Evolutionary conservation across 176 grass and related monocot species (phyloP), one percentile per base, ranked within the genome.

Genomic region (Panicum miliaceum): DNA sequence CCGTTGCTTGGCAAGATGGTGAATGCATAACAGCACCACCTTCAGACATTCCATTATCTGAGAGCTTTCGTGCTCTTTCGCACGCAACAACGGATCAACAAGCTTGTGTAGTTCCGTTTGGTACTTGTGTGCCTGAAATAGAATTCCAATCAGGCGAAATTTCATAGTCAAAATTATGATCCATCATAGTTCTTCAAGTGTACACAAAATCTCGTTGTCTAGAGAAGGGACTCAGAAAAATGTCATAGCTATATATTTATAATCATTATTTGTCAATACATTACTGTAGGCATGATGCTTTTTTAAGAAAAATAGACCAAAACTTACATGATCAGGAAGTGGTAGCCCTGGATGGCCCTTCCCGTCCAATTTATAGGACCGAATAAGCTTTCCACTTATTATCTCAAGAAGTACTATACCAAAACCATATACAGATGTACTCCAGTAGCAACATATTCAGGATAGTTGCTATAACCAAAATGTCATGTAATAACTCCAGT

Each of bases 361-460:
- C 1, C 12, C 10, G 10, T 65, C 51, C 43, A 8, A 1, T 54
- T 54, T 8, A 48, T 47, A 6, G 36, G 29, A 51, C 1, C 0
- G 36, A 45, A 68, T 32, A 16, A 34, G 1, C 35, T 77, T 59
- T 46, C 79, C 89, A 64, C 27, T 73, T 61, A 90, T 68, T 26
- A 87, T 75, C 42, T 90, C 79, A 48, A 86, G 40, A 38, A 57
- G 65, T 66, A 90, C 37, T 8, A 90, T 48, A 19, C 89, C 89
- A 2, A 90, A 90, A 40, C 84, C 69, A 26, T 83, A 90, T n/a
- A 91, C 85, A 87, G 45, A 91, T 57, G 7, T n/a, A 34, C 52
- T 15, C 89, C 89, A 12, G 76, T 83, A 68, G 58, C n/a, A 79
- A 64, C 51, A 37, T 90, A 90, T 71, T 80, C 67, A 67, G 89